Evolutionary conservation across 192 early-diverging fungal genomes (phyloP).

Genomic region (Spizellomyces punctatus): DNA sequence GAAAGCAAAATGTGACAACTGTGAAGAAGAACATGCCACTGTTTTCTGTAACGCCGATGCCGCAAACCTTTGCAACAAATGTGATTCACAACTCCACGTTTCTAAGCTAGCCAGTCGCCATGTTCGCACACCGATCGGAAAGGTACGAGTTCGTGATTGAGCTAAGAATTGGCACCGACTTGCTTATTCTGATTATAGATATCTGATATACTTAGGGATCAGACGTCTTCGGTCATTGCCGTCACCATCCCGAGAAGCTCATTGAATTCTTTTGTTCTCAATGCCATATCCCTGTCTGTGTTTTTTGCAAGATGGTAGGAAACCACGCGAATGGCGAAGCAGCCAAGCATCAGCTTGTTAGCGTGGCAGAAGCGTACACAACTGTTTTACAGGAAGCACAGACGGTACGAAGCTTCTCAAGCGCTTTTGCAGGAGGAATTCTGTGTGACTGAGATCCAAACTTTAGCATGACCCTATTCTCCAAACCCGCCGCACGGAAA

Average conservation of each 20-base stretch:
- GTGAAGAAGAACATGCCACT: conserved; percentile 54
- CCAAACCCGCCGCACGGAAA: conserved; percentile 47
- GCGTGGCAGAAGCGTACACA: conserved; percentile 56
- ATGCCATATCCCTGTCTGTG: conserved; percentile 65
- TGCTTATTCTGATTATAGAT: conserved; percentile 12
- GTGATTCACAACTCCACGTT: conserved; percentile 53
- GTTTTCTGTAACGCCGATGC: conserved; percentile 60
- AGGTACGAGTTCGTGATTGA: conserved; percentile 25
- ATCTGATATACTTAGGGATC: conserved; percentile 35
- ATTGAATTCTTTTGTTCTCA: conserved; percentile 68
- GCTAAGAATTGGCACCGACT: no score
- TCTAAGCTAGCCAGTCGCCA: conserved; percentile 58
- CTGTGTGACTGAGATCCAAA: neutral
- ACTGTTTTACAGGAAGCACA: conserved; percentile 57
- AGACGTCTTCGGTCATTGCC: conserved; percentile 62
- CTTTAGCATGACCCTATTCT: conserved; percentile 54
- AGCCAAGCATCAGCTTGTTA: conserved; percentile 60
- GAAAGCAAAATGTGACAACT: conserved; percentile 63
- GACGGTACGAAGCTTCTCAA: conserved; percentile 33
- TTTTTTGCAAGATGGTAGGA: conserved; percentile 67
- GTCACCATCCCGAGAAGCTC: conserved; percentile 56
- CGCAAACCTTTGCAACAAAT: conserved; percentile 63
- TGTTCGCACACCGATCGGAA: conserved; percentile 52
- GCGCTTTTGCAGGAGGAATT: neutral
- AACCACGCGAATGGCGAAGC: conserved; percentile 60